Conservation (phyloP, 805 yeast species). For the Hanseniaspora nectarophila region DNA sequence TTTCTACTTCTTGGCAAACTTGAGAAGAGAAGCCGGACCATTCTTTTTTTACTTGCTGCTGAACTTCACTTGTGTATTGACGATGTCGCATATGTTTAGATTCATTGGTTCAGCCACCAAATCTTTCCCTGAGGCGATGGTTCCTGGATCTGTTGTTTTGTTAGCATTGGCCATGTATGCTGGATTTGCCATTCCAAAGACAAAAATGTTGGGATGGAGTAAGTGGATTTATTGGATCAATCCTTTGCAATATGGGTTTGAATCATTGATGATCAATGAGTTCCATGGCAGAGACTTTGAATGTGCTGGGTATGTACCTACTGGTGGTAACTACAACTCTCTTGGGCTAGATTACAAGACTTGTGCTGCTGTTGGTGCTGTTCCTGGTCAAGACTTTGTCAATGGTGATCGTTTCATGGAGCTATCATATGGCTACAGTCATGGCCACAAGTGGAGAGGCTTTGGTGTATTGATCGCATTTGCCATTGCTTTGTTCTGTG, state of each 20-base stretch:
- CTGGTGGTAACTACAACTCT: conserved; percentile 33
- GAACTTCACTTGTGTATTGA: conserved; percentile 34
- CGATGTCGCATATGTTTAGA: conserved; percentile 45
- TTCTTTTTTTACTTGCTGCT: conserved; percentile 44
- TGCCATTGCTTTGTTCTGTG: conserved; percentile 39
- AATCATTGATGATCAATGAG: conserved; percentile 36
- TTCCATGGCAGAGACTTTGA: conserved; percentile 29
- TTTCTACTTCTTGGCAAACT: conserved; percentile 43
- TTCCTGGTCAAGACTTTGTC: conserved; percentile 36
- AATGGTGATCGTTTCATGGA: conserved; percentile 37
- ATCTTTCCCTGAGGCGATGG: conserved; percentile 34
- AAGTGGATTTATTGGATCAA: conserved; percentile 37
- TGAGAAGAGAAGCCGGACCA: conserved; percentile 41
- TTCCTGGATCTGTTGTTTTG: conserved; percentile 34
- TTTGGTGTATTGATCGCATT: conserved; percentile 47
- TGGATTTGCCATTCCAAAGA: conserved; percentile 36
- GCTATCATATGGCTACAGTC: conserved; percentile 32
- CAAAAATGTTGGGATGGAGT: conserved; percentile 37
- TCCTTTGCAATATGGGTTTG: conserved; percentile 35
- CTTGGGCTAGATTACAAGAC: conserved; percentile 24
- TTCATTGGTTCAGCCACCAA: conserved; percentile 33
- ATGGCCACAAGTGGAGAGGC: conserved; percentile 46
- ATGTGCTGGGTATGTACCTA: conserved; percentile 33
- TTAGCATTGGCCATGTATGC: conserved; percentile 32
- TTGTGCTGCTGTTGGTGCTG: conserved; percentile 43